These are phyloP conservation scores for Colletotrichum lentis DNA, from an alignment of 2,329 filamentous ascomycete species.

Conservation along the genomic window DNA sequence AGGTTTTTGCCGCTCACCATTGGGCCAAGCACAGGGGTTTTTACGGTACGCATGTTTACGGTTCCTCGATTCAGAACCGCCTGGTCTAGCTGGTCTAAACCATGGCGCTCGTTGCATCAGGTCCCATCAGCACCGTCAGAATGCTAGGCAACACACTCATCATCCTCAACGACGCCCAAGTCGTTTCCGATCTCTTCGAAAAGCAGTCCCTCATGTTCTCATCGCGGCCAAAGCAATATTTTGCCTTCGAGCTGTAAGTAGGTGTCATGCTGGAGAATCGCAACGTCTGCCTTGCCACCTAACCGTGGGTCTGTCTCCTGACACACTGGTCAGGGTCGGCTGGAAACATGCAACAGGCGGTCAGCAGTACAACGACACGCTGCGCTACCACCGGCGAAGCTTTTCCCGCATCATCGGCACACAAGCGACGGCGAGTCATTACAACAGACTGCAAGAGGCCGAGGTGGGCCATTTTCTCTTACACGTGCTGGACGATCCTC, in stretches of 20 bases:
- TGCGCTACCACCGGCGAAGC: background rate
- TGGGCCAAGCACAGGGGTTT: background rate
- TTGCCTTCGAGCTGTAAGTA: background rate
- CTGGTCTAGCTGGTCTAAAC: background rate
- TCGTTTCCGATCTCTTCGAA: background rate
- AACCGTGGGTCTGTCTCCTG: background rate
- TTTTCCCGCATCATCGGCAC: conserved; percentile 1
- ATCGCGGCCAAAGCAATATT: background rate
- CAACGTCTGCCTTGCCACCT: too few relatives aligned
- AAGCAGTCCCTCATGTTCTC: background rate
- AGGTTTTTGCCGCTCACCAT: background rate
- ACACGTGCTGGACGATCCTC: background rate
- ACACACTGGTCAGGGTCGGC: background rate
- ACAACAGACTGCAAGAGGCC: background rate
- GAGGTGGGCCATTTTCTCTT: conserved; percentile 1
- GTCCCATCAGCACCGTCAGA: background rate
- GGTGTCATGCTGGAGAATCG: background rate
- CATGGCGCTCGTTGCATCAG: background rate
- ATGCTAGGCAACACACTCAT: background rate
- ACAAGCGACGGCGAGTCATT: background rate
- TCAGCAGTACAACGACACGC: background rate
- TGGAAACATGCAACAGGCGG: fast-evolving
- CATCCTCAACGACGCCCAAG: background rate
- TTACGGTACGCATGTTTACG: background rate
- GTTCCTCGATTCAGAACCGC: background rate